Base-by-base conservation (phyloP, 495 filamentous ascomycete genomes). In the Neurospora discreta region DNA sequence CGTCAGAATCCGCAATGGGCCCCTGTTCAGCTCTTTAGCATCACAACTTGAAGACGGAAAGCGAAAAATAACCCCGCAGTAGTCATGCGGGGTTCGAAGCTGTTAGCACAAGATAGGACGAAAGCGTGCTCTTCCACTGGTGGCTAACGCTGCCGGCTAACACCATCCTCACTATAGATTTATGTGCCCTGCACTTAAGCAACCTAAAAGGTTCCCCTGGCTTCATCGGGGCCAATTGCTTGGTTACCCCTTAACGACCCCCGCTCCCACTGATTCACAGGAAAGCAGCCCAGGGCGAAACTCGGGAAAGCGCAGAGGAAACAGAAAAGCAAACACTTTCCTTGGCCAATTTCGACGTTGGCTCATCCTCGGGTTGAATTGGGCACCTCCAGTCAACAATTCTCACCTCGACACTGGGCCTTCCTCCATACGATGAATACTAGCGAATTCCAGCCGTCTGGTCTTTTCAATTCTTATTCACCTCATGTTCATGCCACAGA, bases 271-370 rank as follows among this genome's bases (percentile, higher is more conserved):
- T 16, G 26, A 60, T 60, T 60, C 52, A 60, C 23, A 60, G 52
- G 33, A 3, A 26, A 60, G 46, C 52, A 30, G 26, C 23, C 20
- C 52, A 60, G 26, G 20, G 46, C 52, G 23, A 60, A 60, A 60
- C 23, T 60, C 52, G 52, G 52, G 26, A 65, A 65, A 65, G 52
- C 30, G 52, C 52, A 65, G n/a, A n/a, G 46, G 10, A 23, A 16
- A 13, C 8, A 58, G 46, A 58, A 58, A 58, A 58, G 52, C 52
- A 65, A 65, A 65, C 52, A 26, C 26, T 65, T 65, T 65, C 52
- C 26, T 18, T 65, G 52, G 52, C 33, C 26, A 18, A 65, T 33
- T 65, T 65, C 18, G 26, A 65, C 52, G 6, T 65, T 65, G 52
- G 52, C 52, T 65, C 52, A 33, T 65, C 52, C 52, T 65, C 52